Evolutionary conservation across 2,329 filamentous ascomycete genomes (phyloP).

Genomic region (Trichoderma breve): DNA sequence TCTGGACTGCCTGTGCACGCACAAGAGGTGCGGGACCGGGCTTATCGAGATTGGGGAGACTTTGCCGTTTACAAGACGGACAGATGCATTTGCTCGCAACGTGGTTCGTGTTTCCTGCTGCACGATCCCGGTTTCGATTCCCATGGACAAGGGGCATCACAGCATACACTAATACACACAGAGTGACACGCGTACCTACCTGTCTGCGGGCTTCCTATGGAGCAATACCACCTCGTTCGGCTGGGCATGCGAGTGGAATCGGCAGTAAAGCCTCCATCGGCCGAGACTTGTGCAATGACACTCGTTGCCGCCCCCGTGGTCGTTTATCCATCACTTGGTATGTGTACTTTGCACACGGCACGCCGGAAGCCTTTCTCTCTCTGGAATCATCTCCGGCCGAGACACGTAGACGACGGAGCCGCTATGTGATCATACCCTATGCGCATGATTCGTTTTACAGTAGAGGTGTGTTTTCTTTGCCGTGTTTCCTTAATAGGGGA

Average conservation of each 20-base stretch:
- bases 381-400: slow-evolving; percentile 3
- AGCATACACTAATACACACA: background rate
- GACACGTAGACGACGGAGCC: background rate
- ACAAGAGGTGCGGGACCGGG: background rate
- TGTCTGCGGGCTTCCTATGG: background rate
- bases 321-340: background rate
- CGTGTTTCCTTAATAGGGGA: background rate
- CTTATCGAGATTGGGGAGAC: slow-evolving; percentile 5
- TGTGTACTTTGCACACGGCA: background rate
- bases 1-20: background rate
- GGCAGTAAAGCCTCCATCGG: slow-evolving; percentile 3
- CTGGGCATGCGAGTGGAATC: background rate
- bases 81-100: background rate
- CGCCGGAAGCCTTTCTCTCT: background rate
- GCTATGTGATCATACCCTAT: background rate
- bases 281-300: background rate
- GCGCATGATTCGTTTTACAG: background rate
- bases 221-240: background rate
- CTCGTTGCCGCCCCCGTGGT: background rate
- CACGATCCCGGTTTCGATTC: slow-evolving; percentile 12
- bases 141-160: background rate
- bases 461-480: background rate
- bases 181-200: background rate
- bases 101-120: slow-evolving; percentile 7
- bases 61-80: background rate